Conservation (phyloP, 345 rosid genomes). For the Ceriops decandra region DNA sequence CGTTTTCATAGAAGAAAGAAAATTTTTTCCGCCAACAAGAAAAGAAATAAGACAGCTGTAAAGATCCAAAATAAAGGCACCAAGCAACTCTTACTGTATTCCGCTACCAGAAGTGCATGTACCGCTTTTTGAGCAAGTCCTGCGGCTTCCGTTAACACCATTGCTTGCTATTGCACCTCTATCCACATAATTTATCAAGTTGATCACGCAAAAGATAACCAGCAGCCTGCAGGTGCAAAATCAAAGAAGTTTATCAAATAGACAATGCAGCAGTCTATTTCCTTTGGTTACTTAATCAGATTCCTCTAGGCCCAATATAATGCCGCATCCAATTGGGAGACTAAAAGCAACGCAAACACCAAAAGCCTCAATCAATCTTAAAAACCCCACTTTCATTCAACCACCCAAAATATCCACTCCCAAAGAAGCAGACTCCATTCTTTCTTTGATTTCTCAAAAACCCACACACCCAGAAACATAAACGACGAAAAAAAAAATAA, state of each 20-base stretch:
- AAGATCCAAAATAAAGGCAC: constrained; percentile 5
- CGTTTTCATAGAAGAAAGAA: too few species aligned
- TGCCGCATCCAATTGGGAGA: too few species aligned
- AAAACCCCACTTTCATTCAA: neutral
- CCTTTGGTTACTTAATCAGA: too few species aligned
- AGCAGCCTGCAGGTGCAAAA: constrained; percentile 62
- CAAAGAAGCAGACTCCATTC: neutral
- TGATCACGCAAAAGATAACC: constrained; percentile 71
- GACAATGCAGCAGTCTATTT: neutral
- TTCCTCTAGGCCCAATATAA: too few species aligned
- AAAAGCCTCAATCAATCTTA: neutral
- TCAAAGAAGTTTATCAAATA: neutral
- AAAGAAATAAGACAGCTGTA: neutral
- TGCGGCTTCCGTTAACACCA: constrained; percentile 82
- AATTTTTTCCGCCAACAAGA: neutral
- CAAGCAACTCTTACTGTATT: constrained; percentile 70
- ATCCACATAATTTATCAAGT: constrained; percentile 77
- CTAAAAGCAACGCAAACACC: neutral
- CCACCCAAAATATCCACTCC: neutral
- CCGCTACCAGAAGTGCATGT: constrained; percentile 77
- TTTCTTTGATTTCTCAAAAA: neutral
- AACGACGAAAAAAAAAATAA: neutral
- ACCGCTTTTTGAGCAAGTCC: constrained; percentile 57
- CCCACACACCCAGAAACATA: neutral
- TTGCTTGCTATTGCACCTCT: constrained; percentile 97